Evolutionary conservation across 768 basidiomycete species (phyloP).

Genomic region (Termitomyces sp.): DNA sequence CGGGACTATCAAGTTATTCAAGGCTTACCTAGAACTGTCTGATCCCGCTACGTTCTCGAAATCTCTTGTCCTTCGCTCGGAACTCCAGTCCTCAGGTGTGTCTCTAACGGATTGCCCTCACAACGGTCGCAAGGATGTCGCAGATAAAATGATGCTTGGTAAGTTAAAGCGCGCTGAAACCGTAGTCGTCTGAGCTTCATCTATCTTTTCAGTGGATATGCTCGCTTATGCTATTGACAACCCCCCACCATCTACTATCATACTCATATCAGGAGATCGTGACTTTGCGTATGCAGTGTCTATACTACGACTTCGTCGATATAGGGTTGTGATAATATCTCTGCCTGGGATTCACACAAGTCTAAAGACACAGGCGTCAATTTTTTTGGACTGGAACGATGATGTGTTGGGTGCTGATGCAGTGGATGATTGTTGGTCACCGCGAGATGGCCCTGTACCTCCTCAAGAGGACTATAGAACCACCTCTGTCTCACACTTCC

Average conservation of each 20-base stretch:
- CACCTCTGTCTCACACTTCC: neutral
- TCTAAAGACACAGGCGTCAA: constrained; percentile 54
- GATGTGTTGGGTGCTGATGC: constrained; percentile 31
- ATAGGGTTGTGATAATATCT: constrained; percentile 52
- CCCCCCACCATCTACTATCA: constrained; percentile 48
- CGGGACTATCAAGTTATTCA: constrained; percentile 51
- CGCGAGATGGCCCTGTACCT: neutral
- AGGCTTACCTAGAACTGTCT: constrained; percentile 53
- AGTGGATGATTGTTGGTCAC: constrained; percentile 12
- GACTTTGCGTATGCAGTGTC: constrained; percentile 69
- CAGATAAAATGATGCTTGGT: constrained; percentile 52
- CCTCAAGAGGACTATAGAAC: neutral
- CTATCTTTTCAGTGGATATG: constrained; percentile 56
- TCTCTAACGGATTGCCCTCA: constrained; percentile 39
- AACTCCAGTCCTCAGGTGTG: constrained; percentile 49
- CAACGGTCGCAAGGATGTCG: constrained; percentile 37
- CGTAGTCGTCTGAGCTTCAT: neutral
- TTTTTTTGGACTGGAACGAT: constrained; percentile 48
- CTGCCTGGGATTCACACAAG: constrained; percentile 39
- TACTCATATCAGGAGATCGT: constrained; percentile 66
- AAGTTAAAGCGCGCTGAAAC: constrained; percentile 21
- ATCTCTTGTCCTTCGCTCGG: constrained; percentile 37
- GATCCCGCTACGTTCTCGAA: constrained; percentile 30
- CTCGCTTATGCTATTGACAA: constrained; percentile 66
- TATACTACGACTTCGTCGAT: constrained; percentile 50